A percentile compares a stretch with the other conserved stretches of the same genome.
Conservation (phyloP, 768 basidiomycete species). For the Russula compacta region DNA sequence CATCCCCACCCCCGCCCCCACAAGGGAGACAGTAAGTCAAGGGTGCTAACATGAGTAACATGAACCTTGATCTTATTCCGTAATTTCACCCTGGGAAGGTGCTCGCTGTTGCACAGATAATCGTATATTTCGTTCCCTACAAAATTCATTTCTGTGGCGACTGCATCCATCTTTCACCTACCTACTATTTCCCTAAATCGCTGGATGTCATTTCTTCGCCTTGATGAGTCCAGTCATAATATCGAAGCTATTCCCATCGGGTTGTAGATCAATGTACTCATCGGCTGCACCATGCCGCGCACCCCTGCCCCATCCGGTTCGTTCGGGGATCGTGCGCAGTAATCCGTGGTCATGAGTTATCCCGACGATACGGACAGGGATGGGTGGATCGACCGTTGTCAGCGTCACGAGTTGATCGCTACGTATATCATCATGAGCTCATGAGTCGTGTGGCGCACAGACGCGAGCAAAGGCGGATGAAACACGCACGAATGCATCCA, state of each 20-base stretch:
- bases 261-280: constrained; percentile 82
- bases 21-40: no score
- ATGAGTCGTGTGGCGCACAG: neutral
- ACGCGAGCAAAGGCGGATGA: neutral
- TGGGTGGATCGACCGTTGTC: constrained; percentile 63
- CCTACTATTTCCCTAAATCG: neutral
- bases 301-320: constrained; percentile 26
- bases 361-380: constrained; percentile 64
- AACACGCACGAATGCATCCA: constrained; percentile 89
- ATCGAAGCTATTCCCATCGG: constrained; percentile 96
- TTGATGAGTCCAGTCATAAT: constrained; percentile 83
- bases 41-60: no score
- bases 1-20: no score
- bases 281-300: constrained; percentile 20
- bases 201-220: constrained; percentile 28
- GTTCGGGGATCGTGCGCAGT: constrained; percentile 67
- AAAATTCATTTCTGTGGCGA: no score
- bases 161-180: neutral
- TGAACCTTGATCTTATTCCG: no score
- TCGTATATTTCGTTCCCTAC: no score
- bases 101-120: no score
- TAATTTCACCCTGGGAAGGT: no score
- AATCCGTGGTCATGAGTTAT: constrained; percentile 87
- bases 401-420: constrained; percentile 81
- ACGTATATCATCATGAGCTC: neutral